Base-by-base conservation (phyloP, 1,284 basidiomycete genomes). In the Papiliotrema nemorosa region DNA sequence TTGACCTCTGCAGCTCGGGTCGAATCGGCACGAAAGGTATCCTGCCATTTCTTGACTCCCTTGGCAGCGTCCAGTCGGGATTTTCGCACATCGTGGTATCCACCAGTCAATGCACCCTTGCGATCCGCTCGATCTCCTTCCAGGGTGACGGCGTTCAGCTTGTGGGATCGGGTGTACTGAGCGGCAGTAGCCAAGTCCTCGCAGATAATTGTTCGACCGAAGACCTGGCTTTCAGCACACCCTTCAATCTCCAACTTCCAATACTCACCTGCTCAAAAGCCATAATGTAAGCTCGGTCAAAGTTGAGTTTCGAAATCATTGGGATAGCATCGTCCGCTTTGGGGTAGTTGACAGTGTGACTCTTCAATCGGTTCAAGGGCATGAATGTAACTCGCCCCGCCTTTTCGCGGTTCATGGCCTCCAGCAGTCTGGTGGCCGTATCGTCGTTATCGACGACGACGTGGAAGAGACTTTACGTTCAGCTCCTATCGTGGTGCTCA, bases 51-150 rank as follows among this genome's bases (percentile, higher is more conserved):
- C 58, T 84, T 83, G 39, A 93, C 84, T 39, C 78, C 80, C 62
- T 86, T 86, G 70, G 94, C 86, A 0, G 84, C 85, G 64, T 97
- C 93, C 37, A 98, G 84, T 10, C 94, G 84, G 5, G 90, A 94
- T 36, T 89, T 81, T 5, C 88, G 83, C 21, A 91, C 80, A 72
- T 98, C 94, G 72, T 97, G 90, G 75, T 88, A 98, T 2, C 96
- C 96, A 60, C 96, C 96, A 0, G 92, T 96, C 35, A 98, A 76
- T 0, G 93, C 85, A 61, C 96, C 96, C 70, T 94, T 97, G 49
- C 93, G 84, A 71, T 98, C 94, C 37, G 96, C 92, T 66, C 92
- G 92, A 78, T 99, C 96, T 48, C 96, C 96, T 59, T 97, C 93
- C 37, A 97, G 81, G 3, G 96, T 98, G 73, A 98, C 97, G 9